These are phyloP conservation scores for Neurospora crassa DNA, from an alignment of 2,329 filamentous ascomycete species.

Conservation along the genomic window DNA sequence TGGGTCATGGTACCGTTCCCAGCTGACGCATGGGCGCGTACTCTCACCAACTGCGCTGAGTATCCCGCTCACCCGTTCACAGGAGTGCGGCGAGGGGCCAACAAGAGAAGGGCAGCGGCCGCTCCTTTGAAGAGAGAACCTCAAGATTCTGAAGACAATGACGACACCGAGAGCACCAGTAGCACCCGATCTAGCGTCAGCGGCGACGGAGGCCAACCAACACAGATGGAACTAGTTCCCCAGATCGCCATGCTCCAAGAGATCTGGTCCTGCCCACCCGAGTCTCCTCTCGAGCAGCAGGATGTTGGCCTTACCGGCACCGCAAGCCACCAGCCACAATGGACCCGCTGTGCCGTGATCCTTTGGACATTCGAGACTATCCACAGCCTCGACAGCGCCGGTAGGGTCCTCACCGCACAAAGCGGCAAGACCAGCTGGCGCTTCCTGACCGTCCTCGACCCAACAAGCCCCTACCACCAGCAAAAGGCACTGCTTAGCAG, in stretches of 20 bases:
- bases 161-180: conserved; percentile 11
- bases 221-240: conserved; percentile 47
- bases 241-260: conserved; percentile 60
- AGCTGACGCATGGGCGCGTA: conserved; percentile 47
- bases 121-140: conserved; percentile 20
- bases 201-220: conserved; percentile 20
- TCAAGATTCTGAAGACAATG: conserved; percentile 24
- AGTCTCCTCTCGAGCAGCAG: conserved; percentile 18
- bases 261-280: conserved; percentile 46
- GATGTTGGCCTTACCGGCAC: conserved; percentile 4
- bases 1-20: conserved; percentile 49
- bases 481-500: conserved; percentile 31
- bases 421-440: conserved; percentile 47
- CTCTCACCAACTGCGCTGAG: conserved; percentile 45
- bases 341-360: conserved; percentile 50
- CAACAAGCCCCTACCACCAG: conserved; percentile 49
- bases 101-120: conserved; percentile 13
- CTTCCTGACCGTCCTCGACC: conserved; percentile 52
- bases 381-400: conserved; percentile 27
- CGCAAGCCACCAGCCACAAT: conserved; percentile 23
- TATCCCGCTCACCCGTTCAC: conserved; percentile 33
- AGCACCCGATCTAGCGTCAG: neutral
- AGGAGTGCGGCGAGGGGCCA: conserved; percentile 14
- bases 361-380: conserved; percentile 54
- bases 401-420: conserved; percentile 36